A percentile compares a stretch with the other conserved stretches of the same genome.
Conservation (phyloP, 768 basidiomycete genomes). For the Suillus subluteus region DNA sequence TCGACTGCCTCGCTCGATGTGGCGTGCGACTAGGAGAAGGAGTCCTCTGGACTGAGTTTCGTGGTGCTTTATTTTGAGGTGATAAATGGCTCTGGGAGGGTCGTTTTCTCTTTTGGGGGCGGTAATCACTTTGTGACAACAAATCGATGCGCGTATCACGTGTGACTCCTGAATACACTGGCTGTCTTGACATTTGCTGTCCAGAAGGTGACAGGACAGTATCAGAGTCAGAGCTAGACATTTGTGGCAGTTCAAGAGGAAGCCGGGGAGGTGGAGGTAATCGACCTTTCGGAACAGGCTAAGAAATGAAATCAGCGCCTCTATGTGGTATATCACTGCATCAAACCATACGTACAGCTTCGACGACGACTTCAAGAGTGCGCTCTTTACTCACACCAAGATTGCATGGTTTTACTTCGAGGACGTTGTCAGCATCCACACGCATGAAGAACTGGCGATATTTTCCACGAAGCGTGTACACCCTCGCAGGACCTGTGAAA, state of each 20-base stretch:
- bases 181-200: constrained; percentile 8
- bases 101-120: constrained; percentile 14
- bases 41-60: not conserved
- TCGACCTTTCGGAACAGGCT: constrained; percentile 32
- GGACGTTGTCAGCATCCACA: constrained; percentile 52
- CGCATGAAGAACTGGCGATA: constrained; percentile 73
- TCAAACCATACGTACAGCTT: constrained; percentile 46
- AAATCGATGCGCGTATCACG: constrained; percentile 34
- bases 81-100: not conserved
- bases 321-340: not conserved
- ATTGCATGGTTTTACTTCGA: constrained; percentile 58
- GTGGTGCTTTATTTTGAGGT: not conserved
- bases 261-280: constrained; percentile 27
- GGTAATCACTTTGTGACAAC: constrained; percentile 26
- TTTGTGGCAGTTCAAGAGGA: constrained; percentile 15
- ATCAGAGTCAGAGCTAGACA: constrained; percentile 26
- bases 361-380: constrained; percentile 61
- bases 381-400: constrained; percentile 55
- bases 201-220: constrained; percentile 15
- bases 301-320: constrained; percentile 14
- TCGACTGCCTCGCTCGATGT: not conserved
- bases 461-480: constrained; percentile 66
- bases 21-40: constrained; percentile 1
- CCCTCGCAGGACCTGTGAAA: constrained; percentile 63
- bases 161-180: constrained; percentile 20